phyloP scores from a whole-genome alignment of 23 red algal genomes.

The Pyropia haitanensis region DNA sequence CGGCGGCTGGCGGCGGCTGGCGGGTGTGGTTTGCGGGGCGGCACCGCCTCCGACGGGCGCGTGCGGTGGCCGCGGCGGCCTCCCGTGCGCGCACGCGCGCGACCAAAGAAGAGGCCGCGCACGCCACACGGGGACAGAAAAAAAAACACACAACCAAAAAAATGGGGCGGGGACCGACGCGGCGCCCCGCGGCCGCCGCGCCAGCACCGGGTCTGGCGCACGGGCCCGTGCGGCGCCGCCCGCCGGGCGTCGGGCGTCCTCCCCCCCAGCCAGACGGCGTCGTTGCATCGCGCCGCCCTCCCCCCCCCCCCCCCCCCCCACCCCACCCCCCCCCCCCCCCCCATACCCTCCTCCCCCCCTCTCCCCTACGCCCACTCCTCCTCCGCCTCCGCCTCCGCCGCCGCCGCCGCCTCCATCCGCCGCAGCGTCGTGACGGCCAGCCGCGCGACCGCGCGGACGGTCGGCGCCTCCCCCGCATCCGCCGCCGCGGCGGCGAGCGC shows the following conservation, averaged over 20 bases:
- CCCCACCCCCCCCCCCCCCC: neutral
- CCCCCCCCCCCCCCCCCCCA: neutral
- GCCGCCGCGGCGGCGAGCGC: constrained; percentile 1
- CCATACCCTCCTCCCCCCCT: neutral
- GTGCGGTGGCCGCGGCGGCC: too few species aligned
- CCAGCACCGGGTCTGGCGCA: constrained; percentile 6
- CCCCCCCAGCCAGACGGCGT: neutral
- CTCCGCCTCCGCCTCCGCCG: constrained; percentile 13
- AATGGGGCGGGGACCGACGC: neutral
- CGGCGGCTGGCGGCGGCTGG: too few species aligned
- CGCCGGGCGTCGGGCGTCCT: too few species aligned
- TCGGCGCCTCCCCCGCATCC: constrained; percentile 13
- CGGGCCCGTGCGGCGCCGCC: neutral
- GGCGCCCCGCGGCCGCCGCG: neutral
- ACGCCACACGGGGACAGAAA: too few species aligned
- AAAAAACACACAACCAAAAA: neutral
- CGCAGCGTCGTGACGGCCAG: constrained; percentile 23
- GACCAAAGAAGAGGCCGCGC: too few species aligned
- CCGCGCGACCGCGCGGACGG: constrained; percentile 24
- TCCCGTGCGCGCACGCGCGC: too few species aligned
- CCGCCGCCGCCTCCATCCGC: neutral
- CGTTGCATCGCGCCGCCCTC: neutral
- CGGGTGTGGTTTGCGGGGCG: too few species aligned
- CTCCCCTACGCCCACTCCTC: neutral
- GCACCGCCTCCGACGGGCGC: too few species aligned